A percentile compares a stretch with the other conserved stretches of the same genome.
phyloP scores from a whole-genome alignment of 495 filamentous ascomycete species.

The Thermothielavioides terrestris region DNA sequence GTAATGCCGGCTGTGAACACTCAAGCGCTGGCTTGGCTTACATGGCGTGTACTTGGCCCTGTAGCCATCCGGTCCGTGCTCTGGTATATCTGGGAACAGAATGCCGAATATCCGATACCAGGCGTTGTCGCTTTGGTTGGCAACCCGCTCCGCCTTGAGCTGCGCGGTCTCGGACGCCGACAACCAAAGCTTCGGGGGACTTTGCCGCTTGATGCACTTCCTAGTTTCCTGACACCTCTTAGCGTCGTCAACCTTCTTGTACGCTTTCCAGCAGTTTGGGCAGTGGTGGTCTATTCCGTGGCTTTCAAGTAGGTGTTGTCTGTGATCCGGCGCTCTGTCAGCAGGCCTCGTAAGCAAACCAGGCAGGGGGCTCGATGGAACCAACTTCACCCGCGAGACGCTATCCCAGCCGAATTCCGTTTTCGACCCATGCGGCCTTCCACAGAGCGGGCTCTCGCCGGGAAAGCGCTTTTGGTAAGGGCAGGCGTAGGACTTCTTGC shows the following conservation, averaged over 20 bases:
- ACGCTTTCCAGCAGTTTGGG: background rate
- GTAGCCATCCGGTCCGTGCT: too few species aligned
- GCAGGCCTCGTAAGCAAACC: background rate
- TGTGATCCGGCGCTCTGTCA: background rate
- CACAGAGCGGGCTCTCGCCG: too few species aligned
- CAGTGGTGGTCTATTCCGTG: background rate
- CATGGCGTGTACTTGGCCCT: too few species aligned
- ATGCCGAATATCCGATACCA: background rate
- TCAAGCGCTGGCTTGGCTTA: too few species aligned
- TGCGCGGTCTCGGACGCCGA: background rate
- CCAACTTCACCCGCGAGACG: too few species aligned
- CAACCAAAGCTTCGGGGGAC: background rate
- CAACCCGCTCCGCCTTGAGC: background rate
- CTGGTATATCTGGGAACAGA: too few species aligned
- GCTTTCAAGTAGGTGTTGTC: background rate
- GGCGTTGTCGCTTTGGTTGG: background rate
- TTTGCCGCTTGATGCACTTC: background rate
- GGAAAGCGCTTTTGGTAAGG: too few species aligned
- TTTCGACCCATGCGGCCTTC: too few species aligned
- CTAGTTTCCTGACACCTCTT: background rate
- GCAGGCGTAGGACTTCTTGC: too few species aligned
- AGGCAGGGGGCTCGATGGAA: too few species aligned
- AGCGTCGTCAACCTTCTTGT: background rate
- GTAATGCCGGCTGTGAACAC: too few species aligned
- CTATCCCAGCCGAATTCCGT: too few species aligned